Evolutionary conservation across 345 rosid genomes (phyloP).

Genomic region (Aquilaria malaccensis): DNA sequence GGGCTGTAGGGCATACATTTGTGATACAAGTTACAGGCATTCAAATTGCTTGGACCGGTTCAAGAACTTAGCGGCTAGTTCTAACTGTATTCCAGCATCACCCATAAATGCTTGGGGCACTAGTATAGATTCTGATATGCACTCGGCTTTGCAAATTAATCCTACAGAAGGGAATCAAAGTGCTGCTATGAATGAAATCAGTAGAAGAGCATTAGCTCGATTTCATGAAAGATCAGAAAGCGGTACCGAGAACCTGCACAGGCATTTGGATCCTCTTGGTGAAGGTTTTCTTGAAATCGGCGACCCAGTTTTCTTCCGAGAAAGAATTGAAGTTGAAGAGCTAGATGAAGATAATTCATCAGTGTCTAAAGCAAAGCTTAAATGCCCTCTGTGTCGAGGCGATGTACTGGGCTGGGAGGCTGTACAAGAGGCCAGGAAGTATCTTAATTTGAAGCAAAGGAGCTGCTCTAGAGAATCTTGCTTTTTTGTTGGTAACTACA

Average conservation of each 20-base stretch:
- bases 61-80: slow-evolving; percentile 44
- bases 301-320: slow-evolving; percentile 26
- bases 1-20: slow-evolving; percentile 83
- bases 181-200: slow-evolving; percentile 16
- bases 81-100: slow-evolving; percentile 27
- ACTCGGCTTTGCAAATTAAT: slow-evolving; percentile 25
- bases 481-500: slow-evolving; percentile 57
- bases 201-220: slow-evolving; percentile 7
- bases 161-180: slow-evolving; percentile 19
- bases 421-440: slow-evolving; percentile 60
- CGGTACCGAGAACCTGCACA: slow-evolving; percentile 12
- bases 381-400: slow-evolving; percentile 80
- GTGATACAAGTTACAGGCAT: slow-evolving; percentile 82
- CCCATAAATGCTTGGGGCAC: slow-evolving; percentile 20
- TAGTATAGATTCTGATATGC: slow-evolving; percentile 22
- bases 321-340: slow-evolving; percentile 30
- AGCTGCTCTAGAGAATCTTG: slow-evolving; percentile 73
- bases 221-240: slow-evolving; percentile 18
- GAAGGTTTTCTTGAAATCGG: slow-evolving; percentile 19
- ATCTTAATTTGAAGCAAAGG: slow-evolving; percentile 60
- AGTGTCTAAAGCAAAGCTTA: slow-evolving; percentile 29
- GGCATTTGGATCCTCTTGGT: slow-evolving; percentile 28
- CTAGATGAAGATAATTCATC: slow-evolving; percentile 25
- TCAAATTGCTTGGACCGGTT: slow-evolving; percentile 80
- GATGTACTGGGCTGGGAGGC: slow-evolving; percentile 50